Conservation (phyloP, 306 rosid species). For the Cucumis cinereus region DNA sequence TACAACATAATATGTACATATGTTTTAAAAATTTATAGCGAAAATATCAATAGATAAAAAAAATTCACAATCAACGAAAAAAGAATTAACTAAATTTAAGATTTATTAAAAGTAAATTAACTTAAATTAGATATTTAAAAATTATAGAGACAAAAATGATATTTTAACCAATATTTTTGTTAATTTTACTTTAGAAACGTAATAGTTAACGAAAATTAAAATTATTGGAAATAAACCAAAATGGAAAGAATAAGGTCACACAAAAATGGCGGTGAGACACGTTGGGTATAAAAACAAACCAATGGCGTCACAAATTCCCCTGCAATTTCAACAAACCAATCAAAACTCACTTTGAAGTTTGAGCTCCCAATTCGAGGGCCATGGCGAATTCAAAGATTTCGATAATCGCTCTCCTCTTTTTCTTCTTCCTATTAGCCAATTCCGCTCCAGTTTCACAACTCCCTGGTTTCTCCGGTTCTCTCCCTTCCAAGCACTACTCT, state of each 20-base stretch:
- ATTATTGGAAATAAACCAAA: no score
- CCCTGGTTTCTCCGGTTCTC: slow-evolving; percentile 34
- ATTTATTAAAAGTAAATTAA: no score
- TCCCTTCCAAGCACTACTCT: slow-evolving; percentile 34
- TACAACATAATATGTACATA: no score
- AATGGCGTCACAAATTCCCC: neutral
- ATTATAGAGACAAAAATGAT: no score
- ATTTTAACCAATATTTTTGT: no score
- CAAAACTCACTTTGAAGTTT: neutral
- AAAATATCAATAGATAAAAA: no score
- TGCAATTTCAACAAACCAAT: neutral
- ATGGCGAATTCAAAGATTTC: slow-evolving; percentile 10
- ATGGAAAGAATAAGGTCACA: neutral
- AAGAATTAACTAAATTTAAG: no score
- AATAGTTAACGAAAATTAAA: no score
- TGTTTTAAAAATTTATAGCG: no score
- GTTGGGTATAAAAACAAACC: neutral
- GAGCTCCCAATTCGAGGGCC: neutral
- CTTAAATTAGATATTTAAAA: no score
- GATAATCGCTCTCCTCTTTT: neutral
- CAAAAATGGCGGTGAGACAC: neutral
- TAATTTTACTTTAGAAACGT: no score
- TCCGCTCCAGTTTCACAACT: slow-evolving; percentile 18
- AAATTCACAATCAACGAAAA: no score
- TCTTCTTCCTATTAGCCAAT: slow-evolving; percentile 8